Conservation (phyloP, 139 green algal genomes). For the Closterium sp. region DNA sequence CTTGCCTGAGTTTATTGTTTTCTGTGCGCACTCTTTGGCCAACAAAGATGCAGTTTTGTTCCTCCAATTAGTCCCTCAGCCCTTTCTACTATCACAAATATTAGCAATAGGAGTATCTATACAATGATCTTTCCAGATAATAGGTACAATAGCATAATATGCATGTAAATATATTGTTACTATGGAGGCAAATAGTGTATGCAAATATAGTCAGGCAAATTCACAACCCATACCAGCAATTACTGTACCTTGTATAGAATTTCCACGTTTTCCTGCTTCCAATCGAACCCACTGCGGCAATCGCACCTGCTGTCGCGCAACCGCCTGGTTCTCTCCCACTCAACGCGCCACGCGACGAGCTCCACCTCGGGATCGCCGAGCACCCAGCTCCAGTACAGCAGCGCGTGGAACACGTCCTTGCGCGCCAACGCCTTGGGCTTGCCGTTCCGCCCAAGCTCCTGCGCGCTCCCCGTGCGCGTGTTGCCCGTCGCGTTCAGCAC, state of each 20-base stretch:
- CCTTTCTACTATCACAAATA: no score
- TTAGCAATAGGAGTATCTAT: no score
- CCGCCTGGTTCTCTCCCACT: background rate
- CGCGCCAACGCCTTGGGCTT: background rate
- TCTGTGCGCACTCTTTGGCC: no score
- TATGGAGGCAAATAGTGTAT: no score
- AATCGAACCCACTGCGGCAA: background rate
- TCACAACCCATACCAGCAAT: background rate
- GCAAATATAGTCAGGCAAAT: no score
- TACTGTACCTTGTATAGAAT: background rate
- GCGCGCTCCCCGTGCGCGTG: constrained; percentile 2
- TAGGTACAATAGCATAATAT: no score
- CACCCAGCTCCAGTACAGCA: constrained; percentile 12
- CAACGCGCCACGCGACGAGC: background rate
- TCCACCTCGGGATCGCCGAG: background rate
- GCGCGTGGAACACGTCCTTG: constrained; percentile 4
- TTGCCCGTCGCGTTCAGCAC: constrained; percentile 1
- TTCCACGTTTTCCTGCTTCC: background rate
- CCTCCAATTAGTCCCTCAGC: no score
- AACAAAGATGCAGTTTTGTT: no score
- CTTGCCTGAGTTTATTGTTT: no score
- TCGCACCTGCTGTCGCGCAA: background rate
- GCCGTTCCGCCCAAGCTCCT: background rate
- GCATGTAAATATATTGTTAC: no score
- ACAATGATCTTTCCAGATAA: no score